Base-by-base conservation (phyloP, 257 asterid genomes). In the Oldenlandia corymbosa region DNA sequence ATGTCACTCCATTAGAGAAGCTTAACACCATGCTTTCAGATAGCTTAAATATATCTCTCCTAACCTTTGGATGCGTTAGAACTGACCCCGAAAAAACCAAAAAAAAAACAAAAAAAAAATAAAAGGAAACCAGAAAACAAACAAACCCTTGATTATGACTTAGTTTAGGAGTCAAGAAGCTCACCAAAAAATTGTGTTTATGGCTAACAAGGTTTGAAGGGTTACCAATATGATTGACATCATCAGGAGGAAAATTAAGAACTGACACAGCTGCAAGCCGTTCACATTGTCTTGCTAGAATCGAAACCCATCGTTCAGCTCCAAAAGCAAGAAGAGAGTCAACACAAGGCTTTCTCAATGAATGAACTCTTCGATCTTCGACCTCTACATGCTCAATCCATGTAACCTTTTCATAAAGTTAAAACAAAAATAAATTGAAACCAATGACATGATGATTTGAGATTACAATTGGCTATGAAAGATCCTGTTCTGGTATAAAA, bases 361-460 rank as follows among this genome's bases (percentile, higher is more conserved):
- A 28, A 5, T 78, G 74, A 64, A 48, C 43, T 10, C 46, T 70
- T 60, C 61, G 43, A 13, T 75, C 74, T 11, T 76, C 68, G 14
- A 74, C 82, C 58, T 79, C 82, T 0, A 81, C 84, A 72, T 87
- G 88, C 53, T 87, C 95, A 11, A 84, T 68, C 95, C 95, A 86
- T 16, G 70, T 78, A 5, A 83, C 75, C 90, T 83, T 23, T 18
- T 5, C 0, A 21, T n/a, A n/a, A n/a, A n/a, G n/a, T n/a, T n/a
- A n/a, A n/a, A n/a, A n/a, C n/a, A n/a, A n/a, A n/a, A n/a, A n/a
- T n/a, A n/a, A n/a, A n/a, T n/a, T n/a, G n/a, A n/a, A n/a, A n/a
- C n/a, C n/a, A n/a, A n/a, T n/a, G n/a, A n/a, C n/a, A n/a, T n/a
- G n/a, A n/a, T n/a, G n/a, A n/a, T n/a, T n/a, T n/a, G n/a, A n/a